Base-by-base conservation (phyloP, 805 yeast species). In the Candida michaelii region DNA sequence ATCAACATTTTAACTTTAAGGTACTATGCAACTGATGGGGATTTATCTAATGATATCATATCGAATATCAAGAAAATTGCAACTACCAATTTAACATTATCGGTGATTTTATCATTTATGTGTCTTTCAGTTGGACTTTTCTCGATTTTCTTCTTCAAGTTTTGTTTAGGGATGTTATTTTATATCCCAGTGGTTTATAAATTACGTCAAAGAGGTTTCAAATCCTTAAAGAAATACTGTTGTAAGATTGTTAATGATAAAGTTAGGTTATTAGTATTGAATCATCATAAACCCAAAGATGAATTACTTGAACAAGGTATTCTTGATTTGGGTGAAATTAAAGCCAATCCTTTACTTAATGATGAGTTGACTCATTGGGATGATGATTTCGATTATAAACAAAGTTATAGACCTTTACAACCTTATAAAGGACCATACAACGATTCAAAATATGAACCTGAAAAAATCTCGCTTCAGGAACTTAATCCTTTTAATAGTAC, bases 31-130 rank as follows among this genome's bases (percentile, higher is more conserved):
- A 66, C 80, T 1, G 66, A 71, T 25, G 76, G 76, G 12, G 73
- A 68, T 39, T 47, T 59, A 30, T 66, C 69, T 47, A 68, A 73
- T 40, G 71, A 74, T 44, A 65, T 71, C 31, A 49, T 74, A 27
- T 49, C 58, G 6, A 78, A 81, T 33, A 74, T 88, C 36, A 66
- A 69, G 48, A 49, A 60, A 2, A 77, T 86, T 12, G 88, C 91
- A n/a, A 59, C 67, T 12, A 69, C 78, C 11, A 82, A 85, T 55
- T 63, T 77, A 47, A 66, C 73, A 33, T 83, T 85, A 54, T 87
- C 95, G 2, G 64, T 88, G n/a, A 75, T 88, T 17, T 59, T 89
- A 18, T 77, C 88, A 19, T 74, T 85, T 50, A 87, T 88, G 91
- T 69, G 84, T 30, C 72, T 85, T 44, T 85, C 95, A 1, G 79